phyloP scores from a whole-genome alignment of 2,329 filamentous ascomycete genomes.

The Metarhizium brunneum region DNA sequence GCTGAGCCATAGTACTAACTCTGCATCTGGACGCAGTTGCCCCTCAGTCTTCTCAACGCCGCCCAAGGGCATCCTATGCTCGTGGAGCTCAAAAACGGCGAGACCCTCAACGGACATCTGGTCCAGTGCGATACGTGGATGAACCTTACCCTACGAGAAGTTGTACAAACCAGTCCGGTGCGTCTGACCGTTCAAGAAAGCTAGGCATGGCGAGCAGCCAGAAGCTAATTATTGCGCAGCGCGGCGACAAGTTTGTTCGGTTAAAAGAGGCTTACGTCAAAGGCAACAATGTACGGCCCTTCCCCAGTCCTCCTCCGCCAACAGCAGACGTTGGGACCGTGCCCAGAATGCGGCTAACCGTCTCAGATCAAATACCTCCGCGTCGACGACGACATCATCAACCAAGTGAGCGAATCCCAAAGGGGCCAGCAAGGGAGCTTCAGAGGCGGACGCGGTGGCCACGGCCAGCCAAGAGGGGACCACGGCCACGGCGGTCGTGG shows the following conservation, averaged over 20 bases:
- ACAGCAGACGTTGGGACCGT: background rate
- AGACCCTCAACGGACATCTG: conserved; percentile 92
- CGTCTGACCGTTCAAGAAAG: conserved; percentile 10
- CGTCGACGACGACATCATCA: conserved; percentile 94
- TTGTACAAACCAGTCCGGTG: conserved; percentile 87
- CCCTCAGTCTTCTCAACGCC: conserved; percentile 79
- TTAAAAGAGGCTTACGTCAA: conserved; percentile 92
- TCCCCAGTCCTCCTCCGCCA: background rate
- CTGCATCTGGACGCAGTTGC: conserved; percentile 36
- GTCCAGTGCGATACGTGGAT: conserved; percentile 99
- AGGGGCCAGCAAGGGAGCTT: conserved; percentile 56
- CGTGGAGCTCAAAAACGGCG: conserved; percentile 93
- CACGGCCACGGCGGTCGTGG: conserved; percentile 40
- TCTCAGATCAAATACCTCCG: conserved; percentile 92
- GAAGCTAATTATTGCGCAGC: conserved; percentile 32
- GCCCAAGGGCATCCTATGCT: conserved; percentile 97
- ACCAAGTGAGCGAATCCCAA: conserved; percentile 87
- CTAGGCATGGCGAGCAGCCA: background rate
- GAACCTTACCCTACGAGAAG: conserved; percentile 95
- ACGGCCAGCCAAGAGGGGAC: conserved; percentile 48
- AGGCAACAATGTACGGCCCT: conserved; percentile 77
- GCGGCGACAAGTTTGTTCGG: conserved; percentile 88
- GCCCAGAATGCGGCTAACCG: background rate
- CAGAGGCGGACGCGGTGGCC: conserved; percentile 56
- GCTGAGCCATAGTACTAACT: background rate